Percentiles rank a stretch among this genome's conserved stretches.
Evolutionary conservation across 495 filamentous ascomycete species (phyloP).

Genomic region (Hyaloscypha finlandica): DNA sequence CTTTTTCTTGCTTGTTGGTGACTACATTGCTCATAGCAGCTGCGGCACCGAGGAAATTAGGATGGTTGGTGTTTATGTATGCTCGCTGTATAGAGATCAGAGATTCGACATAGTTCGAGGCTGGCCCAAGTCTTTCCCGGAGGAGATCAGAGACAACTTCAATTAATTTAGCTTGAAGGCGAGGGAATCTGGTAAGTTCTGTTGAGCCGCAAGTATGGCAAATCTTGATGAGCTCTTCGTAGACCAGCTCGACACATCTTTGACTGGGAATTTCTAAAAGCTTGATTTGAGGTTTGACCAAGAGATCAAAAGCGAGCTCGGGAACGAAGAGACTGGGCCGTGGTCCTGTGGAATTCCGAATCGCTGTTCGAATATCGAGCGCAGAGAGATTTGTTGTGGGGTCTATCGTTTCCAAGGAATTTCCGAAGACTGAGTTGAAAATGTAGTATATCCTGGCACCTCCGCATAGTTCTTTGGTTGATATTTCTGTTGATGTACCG

Average conservation of each 20-base stretch:
- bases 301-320: constrained; percentile 93
- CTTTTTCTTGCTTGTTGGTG: constrained; percentile 88
- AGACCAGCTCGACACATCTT: constrained; percentile 95
- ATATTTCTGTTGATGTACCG: constrained; percentile 96
- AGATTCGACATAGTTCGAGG: constrained; percentile 89
- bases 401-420: constrained; percentile 93
- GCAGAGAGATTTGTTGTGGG: constrained; percentile 93
- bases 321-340: constrained; percentile 95
- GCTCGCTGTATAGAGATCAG: constrained; percentile 96
- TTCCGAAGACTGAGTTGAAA: constrained; percentile 99
- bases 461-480: constrained; percentile 96
- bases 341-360: constrained; percentile 96
- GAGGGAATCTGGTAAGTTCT: constrained; percentile 87
- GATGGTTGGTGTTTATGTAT: constrained; percentile 99
- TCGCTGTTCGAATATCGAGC: constrained; percentile 96
- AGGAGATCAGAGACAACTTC: constrained; percentile 97
- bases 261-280: constrained; percentile 94
- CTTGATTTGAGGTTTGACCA: constrained; percentile 99
- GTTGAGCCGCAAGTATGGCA: constrained; percentile 97
- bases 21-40: constrained; percentile 98
- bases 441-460: constrained; percentile 99
- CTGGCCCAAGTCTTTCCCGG: constrained; percentile 85
- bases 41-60: constrained; percentile 95
- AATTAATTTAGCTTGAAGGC: constrained; percentile 94
- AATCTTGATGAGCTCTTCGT: constrained; percentile 99